Evolutionary conservation across 1,284 basidiomycete species (phyloP).

Genomic region (Fomitopsis schrenkii): DNA sequence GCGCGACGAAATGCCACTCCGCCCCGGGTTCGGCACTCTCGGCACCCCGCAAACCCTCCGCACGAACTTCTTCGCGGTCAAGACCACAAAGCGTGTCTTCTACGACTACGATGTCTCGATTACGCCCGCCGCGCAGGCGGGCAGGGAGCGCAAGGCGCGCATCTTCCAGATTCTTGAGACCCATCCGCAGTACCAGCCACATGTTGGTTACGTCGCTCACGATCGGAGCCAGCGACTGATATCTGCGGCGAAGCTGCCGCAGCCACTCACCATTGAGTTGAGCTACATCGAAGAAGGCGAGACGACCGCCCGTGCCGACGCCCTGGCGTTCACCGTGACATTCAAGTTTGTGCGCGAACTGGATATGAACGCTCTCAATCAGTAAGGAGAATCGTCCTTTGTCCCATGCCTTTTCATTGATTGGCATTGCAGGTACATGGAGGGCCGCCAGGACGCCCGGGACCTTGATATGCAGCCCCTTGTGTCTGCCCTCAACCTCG

Average conservation of each 20-base stretch:
- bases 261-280: slow-evolving; percentile 47
- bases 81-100: slow-evolving; percentile 41
- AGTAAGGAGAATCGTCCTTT: slow-evolving; percentile 34
- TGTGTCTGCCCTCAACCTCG: slow-evolving; percentile 60
- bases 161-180: slow-evolving; percentile 59
- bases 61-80: slow-evolving; percentile 65
- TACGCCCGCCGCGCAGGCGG: slow-evolving; percentile 45
- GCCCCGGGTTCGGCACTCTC: slow-evolving; percentile 62
- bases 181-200: slow-evolving; percentile 36
- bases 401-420: background rate
- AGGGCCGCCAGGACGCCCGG: slow-evolving; percentile 37
- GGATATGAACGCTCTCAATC: slow-evolving; percentile 36
- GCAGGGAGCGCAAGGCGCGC: slow-evolving; percentile 46
- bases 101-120: slow-evolving; percentile 63
- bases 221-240: slow-evolving; percentile 58
- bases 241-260: slow-evolving; percentile 49
- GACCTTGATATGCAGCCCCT: slow-evolving; percentile 49
- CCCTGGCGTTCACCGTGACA: slow-evolving; percentile 48
- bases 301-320: slow-evolving; percentile 32
- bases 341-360: slow-evolving; percentile 46
- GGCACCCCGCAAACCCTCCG: slow-evolving; percentile 52
- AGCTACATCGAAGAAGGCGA: slow-evolving; percentile 56
- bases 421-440: slow-evolving; percentile 40
- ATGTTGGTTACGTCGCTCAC: slow-evolving; percentile 51
- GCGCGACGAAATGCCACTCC: slow-evolving; percentile 46